Conservation (phyloP, 2,329 filamentous ascomycete species). For the Cytospora paraplurivora region DNA sequence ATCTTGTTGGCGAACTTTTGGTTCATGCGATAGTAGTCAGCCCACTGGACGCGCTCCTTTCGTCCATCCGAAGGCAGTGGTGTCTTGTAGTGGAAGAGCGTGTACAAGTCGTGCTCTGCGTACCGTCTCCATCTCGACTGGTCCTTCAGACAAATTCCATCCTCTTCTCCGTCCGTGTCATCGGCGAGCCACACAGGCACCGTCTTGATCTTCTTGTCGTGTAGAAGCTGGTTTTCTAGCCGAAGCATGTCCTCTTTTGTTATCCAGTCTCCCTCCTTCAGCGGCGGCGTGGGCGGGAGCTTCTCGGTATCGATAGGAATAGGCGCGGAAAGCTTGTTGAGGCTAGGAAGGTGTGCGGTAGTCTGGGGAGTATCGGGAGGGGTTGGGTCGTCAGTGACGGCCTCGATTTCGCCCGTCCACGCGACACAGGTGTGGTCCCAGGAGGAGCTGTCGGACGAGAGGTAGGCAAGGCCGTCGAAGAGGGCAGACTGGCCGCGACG, state of each 20-base stretch:
- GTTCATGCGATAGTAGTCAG: constrained; percentile 92
- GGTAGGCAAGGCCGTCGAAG: constrained; percentile 86
- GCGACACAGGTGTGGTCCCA: constrained; percentile 94
- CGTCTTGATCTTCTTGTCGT: constrained; percentile 75
- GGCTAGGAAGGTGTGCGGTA: constrained; percentile 53
- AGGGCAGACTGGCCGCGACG: constrained; percentile 88
- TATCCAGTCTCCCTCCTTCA: constrained; percentile 70
- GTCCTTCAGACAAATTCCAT: constrained; percentile 75
- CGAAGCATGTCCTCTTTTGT: constrained; percentile 68
- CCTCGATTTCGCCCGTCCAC: constrained; percentile 87
- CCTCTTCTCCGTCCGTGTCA: constrained; percentile 64
- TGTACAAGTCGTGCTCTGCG: constrained; percentile 89
- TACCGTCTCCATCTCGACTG: constrained; percentile 87
- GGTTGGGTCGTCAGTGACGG: constrained; percentile 46
- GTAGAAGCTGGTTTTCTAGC: constrained; percentile 73
- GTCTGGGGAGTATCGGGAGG: constrained; percentile 53
- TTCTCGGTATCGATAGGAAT: constrained; percentile 64
- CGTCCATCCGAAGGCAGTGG: constrained; percentile 86
- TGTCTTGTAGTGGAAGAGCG: constrained; percentile 94
- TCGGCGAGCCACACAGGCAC: constrained; percentile 89
- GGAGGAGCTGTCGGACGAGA: constrained; percentile 78
- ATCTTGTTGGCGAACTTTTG: constrained; percentile 89
- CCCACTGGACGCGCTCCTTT: constrained; percentile 80
- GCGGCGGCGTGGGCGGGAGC: constrained; percentile 57
- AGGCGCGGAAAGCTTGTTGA: constrained; percentile 78